Evolutionary conservation across 768 basidiomycete species (phyloP), one percentile per base, ranked within the genome.

Genomic region (Suillus bovinus): DNA sequence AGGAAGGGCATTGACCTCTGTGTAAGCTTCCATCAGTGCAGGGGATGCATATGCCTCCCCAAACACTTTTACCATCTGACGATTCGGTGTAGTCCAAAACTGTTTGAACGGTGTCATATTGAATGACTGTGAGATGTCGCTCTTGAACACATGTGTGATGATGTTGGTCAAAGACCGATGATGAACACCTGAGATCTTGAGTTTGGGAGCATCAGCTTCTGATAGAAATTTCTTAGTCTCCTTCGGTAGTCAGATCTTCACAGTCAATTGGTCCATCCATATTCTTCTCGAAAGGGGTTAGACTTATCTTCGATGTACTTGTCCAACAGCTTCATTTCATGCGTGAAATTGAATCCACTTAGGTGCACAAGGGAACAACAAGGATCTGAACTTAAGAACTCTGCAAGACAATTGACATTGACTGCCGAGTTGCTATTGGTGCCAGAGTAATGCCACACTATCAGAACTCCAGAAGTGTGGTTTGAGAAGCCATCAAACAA

Each of bases 401-500:
- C 46, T 3, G 46, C 22, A 24, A 47, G 46, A 7, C 46, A 6
- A 14, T 47, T 47, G 46, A 47, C 46, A 7, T 47, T 24, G 6
- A 0, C 72, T 0, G 74, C 44, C 0, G 63, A 38, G 3, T 60
- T 72, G 53, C 11, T 70, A 71, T 1, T 60, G 31, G 0, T 71
- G 64, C 11, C 68, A 22, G 39, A 14, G 17, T 58, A 49, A 20
- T 58, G 57, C 57, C 57, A 58, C 1, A 2, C 38, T 39, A 58
- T 58, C 13, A 58, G 11, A 24, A 58, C 29, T 13, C 57, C 39
- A 5, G 34, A 47, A 4, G 34, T 58, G 17, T 34, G 27, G 57
- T 74, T 76, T 0, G 58, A 41, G 36, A 73, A 76, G 0, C 69
- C 72, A n/a, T 22, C 22, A 27, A 39, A 63, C 4, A 61, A 42